phyloP scores from a whole-genome alignment of 345 rosid species.

The Moricandia moricandioides region DNA sequence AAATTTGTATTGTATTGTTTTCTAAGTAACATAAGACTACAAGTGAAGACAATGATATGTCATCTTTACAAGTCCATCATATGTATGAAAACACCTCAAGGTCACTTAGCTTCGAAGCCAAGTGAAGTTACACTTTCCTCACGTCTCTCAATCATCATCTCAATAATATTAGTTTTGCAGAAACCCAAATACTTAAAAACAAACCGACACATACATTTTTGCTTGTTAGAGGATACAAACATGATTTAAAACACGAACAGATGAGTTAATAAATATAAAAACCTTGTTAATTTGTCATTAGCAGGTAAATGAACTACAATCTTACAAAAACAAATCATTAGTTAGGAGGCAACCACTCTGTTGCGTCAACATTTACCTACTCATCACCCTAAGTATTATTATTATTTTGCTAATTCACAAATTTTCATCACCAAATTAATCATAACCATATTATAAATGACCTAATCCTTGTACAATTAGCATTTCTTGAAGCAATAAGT shows the following conservation, averaged over 20 bases:
- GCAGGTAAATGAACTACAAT: background rate
- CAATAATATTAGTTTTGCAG: background rate
- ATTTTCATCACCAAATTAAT: constrained; percentile 21
- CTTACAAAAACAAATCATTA: background rate
- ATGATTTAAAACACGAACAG: background rate
- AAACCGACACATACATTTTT: constrained; percentile 8
- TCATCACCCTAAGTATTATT: constrained; percentile 13
- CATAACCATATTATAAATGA: constrained; percentile 5
- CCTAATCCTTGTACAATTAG: constrained; percentile 25
- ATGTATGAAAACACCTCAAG: constrained; percentile 18
- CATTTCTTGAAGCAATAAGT: constrained; percentile 24
- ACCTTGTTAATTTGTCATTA: background rate
- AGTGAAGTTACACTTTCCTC: constrained; percentile 39
- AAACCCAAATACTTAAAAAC: background rate
- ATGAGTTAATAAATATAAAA: background rate
- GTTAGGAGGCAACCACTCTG: constrained; percentile 19
- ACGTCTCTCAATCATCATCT: constrained; percentile 26
- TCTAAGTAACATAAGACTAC: constrained; percentile 15
- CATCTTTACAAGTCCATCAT: constrained; percentile 37
- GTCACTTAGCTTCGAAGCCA: constrained; percentile 64
- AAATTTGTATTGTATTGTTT: background rate
- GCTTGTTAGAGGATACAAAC: background rate
- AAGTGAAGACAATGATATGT: constrained; percentile 49
- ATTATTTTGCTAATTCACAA: constrained; percentile 8
- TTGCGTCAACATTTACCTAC: constrained; percentile 35